phyloP scores from a whole-genome alignment of 108 stramenopile genomes.

The Fistulifera pelliculosa region DNA sequence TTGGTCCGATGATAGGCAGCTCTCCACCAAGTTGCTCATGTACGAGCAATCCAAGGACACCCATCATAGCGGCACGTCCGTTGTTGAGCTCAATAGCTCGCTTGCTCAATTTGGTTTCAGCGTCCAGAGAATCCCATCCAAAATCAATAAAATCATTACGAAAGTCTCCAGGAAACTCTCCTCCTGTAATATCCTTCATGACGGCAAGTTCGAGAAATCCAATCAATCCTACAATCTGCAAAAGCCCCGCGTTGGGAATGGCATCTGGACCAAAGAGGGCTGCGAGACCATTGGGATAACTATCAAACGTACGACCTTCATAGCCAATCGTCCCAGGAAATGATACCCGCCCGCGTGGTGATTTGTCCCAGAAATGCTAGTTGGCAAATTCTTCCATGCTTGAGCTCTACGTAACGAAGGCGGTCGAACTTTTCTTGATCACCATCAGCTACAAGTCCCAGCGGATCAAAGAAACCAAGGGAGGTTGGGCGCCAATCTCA shows the following conservation, averaged over 20 bases:
- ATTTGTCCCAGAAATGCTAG: constrained; percentile 61
- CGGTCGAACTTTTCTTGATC: constrained; percentile 53
- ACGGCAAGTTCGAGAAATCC: constrained; percentile 31
- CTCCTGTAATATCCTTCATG: constrained; percentile 25
- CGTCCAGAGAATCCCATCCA: constrained; percentile 62
- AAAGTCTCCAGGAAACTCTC: constrained; percentile 66
- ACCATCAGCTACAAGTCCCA: constrained; percentile 45
- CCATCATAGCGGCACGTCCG: constrained; percentile 72
- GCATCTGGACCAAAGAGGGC: constrained; percentile 36
- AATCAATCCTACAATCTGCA: constrained; percentile 28
- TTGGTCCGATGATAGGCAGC: no score
- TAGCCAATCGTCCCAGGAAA: constrained; percentile 60
- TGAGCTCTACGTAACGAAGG: constrained; percentile 59
- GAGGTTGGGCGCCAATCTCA: constrained; percentile 83
- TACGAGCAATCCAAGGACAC: constrained; percentile 69
- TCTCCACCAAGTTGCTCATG: constrained; percentile 66
- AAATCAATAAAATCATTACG: constrained; percentile 71
- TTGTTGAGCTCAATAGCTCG: constrained; percentile 59
- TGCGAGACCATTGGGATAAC: constrained; percentile 41
- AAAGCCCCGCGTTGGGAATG: constrained; percentile 31
- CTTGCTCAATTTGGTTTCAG: constrained; percentile 39
- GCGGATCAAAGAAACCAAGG: constrained; percentile 84
- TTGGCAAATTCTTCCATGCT: constrained; percentile 36
- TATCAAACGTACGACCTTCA: constrained; percentile 33
- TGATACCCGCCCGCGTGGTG: constrained; percentile 35